Base-by-base conservation (phyloP, 139 green algal species). In the Chlamydomonas incerta region DNA sequence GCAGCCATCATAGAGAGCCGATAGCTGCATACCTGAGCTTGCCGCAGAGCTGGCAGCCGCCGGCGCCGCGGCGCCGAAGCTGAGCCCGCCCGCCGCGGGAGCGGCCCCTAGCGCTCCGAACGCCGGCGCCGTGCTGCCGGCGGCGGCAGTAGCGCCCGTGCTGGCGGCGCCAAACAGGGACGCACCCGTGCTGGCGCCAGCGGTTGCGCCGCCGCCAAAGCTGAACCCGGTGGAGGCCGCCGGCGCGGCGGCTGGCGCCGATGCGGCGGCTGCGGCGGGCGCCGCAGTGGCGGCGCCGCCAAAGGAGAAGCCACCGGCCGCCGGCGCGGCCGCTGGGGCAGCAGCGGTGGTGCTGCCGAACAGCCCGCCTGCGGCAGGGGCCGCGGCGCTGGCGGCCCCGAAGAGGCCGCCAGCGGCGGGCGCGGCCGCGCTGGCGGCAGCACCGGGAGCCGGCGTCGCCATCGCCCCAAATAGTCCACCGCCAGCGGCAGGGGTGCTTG, bases 91-190 rank as follows among this genome's bases (percentile, higher is more conserved):
- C 4, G 76, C 63, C 15, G 76, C 63, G 17, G 76, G 62, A 37
- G 62, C 76, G 65, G 62, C 10, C 17, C 37, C 76, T 33, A 66
- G 57, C 1, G 50, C 52, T 31, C 73, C 73, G 57, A 80, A 80
- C 11, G 73, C 73, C 9, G 52, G 31, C 1, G 73, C 31, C 21
- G 73, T n/a, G 50, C 50, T n/a, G 50, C 50, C 34, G 60, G 24
- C 21, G 13, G n/a, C 63, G 29, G n/a, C 29, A 8, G 63, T 33
- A 3, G 74, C 20, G 41, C 41, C 41, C 41, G 41, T 50, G 41
- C 41, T 50, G 15, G 57, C 63, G 34, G n/a, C 63, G 29, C 63
- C 74, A 20, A 81, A 81, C 11, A 81, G 74, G 20, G 74, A 81
- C 0, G 57, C 52, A 20, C 74, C 74, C 13, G 57, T 81, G 24